Evolutionary conservation across 164 flowering plant species (phyloP), one percentile per base, ranked within the genome.

Genomic region (Dillenia suffruticosa): DNA sequence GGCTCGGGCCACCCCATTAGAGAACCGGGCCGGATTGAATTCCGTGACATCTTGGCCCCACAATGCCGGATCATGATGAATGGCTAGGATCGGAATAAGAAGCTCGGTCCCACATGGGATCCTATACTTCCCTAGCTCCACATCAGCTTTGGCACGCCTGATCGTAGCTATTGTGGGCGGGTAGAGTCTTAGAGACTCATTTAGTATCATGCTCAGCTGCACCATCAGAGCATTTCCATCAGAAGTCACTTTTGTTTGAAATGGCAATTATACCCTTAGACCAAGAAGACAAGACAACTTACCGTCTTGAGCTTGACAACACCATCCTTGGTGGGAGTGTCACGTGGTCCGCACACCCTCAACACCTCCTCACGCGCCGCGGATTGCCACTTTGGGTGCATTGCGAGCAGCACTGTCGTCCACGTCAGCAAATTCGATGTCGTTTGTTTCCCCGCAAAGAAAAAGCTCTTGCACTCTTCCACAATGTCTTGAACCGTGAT

Each of bases 381-480:
- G 32, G 57, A 79, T 75, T 94, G 99, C 99, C 99, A 94, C 52
- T 80, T 82, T 3, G 97, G 97, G 74, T 94, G 93, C 96, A 91
- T 91, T 44, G 99, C 97, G 1, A 94, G 76, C 13, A 94, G 74
- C 43, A 94, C 81, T 17, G 88, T 83, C 0, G 92, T 89, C 99
- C 99, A 94, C 70, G 99, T 94, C 82, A 94, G 85, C 88, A 94
- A 61, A 66, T 86, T 91, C 50, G 99, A 81, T 45, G 96, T 91
- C 46, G 99, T 89, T 65, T 89, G 94, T 63, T 94, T 88, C 24
- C 99, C 96, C 53, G 99, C 99, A 44, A 94, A 94, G 84, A 91
- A 89, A 68, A 94, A 91, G 59, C 81, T 84, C 80, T 94, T 94
- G 82, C 99, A 94, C 75, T 94, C 99, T 67, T 91, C 97, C 0